These are phyloP conservation scores for Rhododendron henanense DNA, from an alignment of 148 eudicot species.

Conservation along the genomic window DNA sequence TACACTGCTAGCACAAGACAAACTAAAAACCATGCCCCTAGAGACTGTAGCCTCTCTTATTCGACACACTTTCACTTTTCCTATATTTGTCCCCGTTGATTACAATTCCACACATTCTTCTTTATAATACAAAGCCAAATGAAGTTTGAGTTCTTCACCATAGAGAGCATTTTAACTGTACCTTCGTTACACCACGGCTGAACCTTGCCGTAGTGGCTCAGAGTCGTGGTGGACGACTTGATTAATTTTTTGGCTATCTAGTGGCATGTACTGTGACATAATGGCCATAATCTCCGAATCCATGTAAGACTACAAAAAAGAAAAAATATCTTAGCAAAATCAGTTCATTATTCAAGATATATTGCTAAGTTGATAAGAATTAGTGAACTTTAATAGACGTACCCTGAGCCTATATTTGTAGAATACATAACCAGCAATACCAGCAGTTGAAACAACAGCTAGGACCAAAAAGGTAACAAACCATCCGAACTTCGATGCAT, in stretches of 20 bases:
- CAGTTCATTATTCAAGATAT: not conserved
- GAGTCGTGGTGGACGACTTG: conserved; percentile 52
- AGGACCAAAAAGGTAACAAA: conserved; percentile 40
- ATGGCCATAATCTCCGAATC: conserved; percentile 96
- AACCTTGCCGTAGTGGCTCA: conserved; percentile 55
- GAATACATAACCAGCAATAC: conserved; percentile 71
- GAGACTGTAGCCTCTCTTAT: not conserved
- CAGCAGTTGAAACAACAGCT: conserved; percentile 41
- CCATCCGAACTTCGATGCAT: conserved; percentile 52
- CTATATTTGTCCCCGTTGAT: not conserved
- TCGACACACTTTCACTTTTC: not conserved
- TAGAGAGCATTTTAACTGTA: not conserved
- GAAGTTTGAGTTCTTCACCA: not conserved
- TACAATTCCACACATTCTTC: not conserved
- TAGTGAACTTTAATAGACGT: conserved; percentile 17
- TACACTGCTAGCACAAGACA: not conserved
- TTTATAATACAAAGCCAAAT: not conserved
- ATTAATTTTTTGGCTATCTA: conserved; percentile 56
- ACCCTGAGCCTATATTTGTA: conserved; percentile 93
- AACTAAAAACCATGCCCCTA: not conserved
- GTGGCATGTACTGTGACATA: conserved; percentile 98
- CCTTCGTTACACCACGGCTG: conserved; percentile 51
- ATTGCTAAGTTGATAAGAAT: not conserved
- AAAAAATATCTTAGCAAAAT: conserved; percentile 1
- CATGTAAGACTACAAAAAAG: conserved; percentile 74